These are phyloP conservation scores for Epichloe typhina DNA, from an alignment of 2,329 filamentous ascomycete genomes.

Conservation along the genomic window DNA sequence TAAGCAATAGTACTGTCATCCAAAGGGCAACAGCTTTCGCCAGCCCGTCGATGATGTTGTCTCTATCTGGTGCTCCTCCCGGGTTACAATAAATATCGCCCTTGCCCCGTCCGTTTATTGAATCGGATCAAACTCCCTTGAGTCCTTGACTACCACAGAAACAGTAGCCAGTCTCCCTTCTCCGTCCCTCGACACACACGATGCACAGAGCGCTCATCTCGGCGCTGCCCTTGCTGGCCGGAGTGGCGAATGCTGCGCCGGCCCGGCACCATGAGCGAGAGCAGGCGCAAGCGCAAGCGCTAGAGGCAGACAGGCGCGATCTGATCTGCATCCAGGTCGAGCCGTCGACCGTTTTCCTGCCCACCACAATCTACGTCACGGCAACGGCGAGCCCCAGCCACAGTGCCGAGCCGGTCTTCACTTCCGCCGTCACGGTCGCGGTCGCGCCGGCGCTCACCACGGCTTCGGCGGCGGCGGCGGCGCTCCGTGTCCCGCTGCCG, in stretches of 20 bases:
- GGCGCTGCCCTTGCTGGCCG: slow-evolving; percentile 14
- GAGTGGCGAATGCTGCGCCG: slow-evolving; percentile 11
- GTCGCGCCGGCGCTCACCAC: background rate
- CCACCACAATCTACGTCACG: slow-evolving; percentile 1
- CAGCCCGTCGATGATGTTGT: too few species aligned
- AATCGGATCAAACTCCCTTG: background rate
- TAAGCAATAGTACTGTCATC: background rate
- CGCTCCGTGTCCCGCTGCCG: background rate
- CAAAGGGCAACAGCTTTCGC: too few species aligned
- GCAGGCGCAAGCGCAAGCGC: background rate
- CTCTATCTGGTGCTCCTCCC: too few species aligned
- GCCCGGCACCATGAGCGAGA: background rate
- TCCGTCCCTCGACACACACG: background rate
- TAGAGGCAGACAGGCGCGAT: background rate
- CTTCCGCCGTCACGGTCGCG: background rate
- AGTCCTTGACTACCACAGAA: background rate
- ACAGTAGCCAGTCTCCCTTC: background rate
- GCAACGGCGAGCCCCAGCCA: background rate
- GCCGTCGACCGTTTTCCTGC: background rate
- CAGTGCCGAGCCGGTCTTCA: background rate
- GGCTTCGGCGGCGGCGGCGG: background rate
- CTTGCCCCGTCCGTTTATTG: background rate
- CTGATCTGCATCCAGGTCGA: background rate
- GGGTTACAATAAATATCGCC: background rate
- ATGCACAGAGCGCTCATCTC: slow-evolving; percentile 14